Evolutionary conservation across 345 rosid species (phyloP).

Genomic region (Cardamine occulta): DNA sequence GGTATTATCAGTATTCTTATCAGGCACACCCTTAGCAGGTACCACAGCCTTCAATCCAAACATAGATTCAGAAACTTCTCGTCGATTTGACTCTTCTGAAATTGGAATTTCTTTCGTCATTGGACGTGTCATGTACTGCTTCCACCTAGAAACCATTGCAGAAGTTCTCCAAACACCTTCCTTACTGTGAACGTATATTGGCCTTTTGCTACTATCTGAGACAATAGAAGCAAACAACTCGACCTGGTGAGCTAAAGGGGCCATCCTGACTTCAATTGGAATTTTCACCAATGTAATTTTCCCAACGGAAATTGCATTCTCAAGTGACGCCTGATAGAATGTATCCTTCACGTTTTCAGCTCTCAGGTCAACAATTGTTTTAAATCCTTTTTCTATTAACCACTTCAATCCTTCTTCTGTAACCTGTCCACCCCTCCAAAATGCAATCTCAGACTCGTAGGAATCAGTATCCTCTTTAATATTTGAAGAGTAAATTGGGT

Average conservation of each 20-base stretch:
- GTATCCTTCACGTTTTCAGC: slow-evolving; percentile 80
- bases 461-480: slow-evolving; percentile 56
- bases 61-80: slow-evolving; percentile 42
- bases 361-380: slow-evolving; percentile 86
- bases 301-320: slow-evolving; percentile 63
- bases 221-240: slow-evolving; percentile 86
- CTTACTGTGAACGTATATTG: slow-evolving; percentile 88
- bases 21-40: slow-evolving; percentile 39
- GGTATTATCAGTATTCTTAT: slow-evolving; percentile 35
- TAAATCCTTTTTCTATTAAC: slow-evolving; percentile 75
- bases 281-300: slow-evolving; percentile 68
- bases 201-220: slow-evolving; percentile 70
- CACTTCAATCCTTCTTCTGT: slow-evolving; percentile 87
- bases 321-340: slow-evolving; percentile 69
- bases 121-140: slow-evolving; percentile 78
- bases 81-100: slow-evolving; percentile 45
- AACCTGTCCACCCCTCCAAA: slow-evolving; percentile 93
- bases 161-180: slow-evolving; percentile 92
- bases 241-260: slow-evolving; percentile 90
- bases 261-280: slow-evolving; percentile 81
- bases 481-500: slow-evolving; percentile 62
- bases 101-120: slow-evolving; percentile 40
- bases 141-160: slow-evolving; percentile 94
- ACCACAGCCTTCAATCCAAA: slow-evolving; percentile 45
- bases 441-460: slow-evolving; percentile 68